phyloP scores from a whole-genome alignment of 441 rosid genomes.

The Mallotus japonicus region DNA sequence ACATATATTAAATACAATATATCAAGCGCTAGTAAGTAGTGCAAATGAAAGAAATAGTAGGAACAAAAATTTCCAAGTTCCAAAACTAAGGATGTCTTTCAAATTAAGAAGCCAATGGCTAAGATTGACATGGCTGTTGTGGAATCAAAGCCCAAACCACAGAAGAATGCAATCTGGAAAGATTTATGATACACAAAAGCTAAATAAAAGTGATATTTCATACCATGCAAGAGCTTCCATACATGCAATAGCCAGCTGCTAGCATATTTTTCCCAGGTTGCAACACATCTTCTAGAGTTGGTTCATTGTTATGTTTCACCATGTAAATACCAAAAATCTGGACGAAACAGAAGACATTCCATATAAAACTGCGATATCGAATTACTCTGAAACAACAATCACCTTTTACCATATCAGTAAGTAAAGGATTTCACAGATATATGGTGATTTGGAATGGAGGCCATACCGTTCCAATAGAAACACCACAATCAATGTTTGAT shows the following conservation, averaged over 20 bases:
- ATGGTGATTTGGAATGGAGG: slow-evolving; percentile 10
- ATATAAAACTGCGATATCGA: slow-evolving; percentile 14
- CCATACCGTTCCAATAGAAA: slow-evolving; percentile 93
- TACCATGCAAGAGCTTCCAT: slow-evolving; percentile 99
- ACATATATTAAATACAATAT: neutral
- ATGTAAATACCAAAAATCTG: slow-evolving; percentile 95
- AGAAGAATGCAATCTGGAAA: neutral
- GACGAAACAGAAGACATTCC: slow-evolving; percentile 21
- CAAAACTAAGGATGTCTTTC: neutral
- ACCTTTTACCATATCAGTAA: slow-evolving; percentile 8
- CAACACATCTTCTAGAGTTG: slow-evolving; percentile 75
- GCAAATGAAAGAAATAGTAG: neutral
- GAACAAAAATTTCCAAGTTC: neutral
- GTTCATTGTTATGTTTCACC: slow-evolving; percentile 61
- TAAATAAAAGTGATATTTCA: neutral
- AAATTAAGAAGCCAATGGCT: neutral
- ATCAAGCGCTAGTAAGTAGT: neutral
- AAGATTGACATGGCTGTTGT: neutral
- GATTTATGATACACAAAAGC: neutral
- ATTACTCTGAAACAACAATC: slow-evolving; percentile 22
- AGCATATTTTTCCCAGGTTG: slow-evolving; percentile 86
- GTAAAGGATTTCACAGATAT: slow-evolving; percentile 6
- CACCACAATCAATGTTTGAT: slow-evolving; percentile 97
- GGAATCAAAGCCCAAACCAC: neutral
- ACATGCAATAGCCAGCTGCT: slow-evolving; percentile 99